Conservation (phyloP, 202 grass and related monocot species). For the Saccharum hybrid region DNA sequence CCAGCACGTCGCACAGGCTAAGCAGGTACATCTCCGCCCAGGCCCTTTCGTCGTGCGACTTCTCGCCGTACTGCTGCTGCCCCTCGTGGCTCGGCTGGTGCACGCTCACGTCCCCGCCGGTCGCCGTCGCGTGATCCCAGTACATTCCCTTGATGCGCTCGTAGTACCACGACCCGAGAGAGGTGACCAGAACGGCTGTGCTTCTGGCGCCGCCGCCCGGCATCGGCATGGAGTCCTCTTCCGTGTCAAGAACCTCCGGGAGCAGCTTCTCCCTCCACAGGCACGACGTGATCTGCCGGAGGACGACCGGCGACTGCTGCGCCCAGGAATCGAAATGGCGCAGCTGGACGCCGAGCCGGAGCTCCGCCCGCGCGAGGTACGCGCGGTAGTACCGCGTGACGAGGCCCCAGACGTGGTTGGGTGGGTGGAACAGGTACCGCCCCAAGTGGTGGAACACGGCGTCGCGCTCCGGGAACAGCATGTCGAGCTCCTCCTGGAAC, state of each 20-base stretch:
- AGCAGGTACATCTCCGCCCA: slow-evolving; percentile 89
- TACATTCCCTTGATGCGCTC: slow-evolving; percentile 71
- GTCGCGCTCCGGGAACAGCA: slow-evolving; percentile 60
- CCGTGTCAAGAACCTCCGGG: slow-evolving; percentile 43
- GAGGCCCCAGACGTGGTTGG: slow-evolving; percentile 70
- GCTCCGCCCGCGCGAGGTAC: slow-evolving; percentile 62
- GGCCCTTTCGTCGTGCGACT: slow-evolving; percentile 70
- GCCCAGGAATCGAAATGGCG: slow-evolving; percentile 56
- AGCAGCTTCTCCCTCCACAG: slow-evolving; percentile 57
- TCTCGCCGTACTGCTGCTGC: slow-evolving; percentile 59
- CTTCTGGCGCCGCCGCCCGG: slow-evolving; percentile 4
- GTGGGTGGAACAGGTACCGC: slow-evolving; percentile 68
- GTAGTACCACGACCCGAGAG: slow-evolving; percentile 61
- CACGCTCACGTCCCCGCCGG: slow-evolving; percentile 68
- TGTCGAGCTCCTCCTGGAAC: slow-evolving; percentile 58
- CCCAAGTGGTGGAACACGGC: slow-evolving; percentile 62
- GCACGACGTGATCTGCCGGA: slow-evolving; percentile 72
- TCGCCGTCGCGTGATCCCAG: slow-evolving; percentile 65
- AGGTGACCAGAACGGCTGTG: slow-evolving; percentile 69
- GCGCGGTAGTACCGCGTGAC: slow-evolving; percentile 76
- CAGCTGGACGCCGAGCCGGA: slow-evolving; percentile 70
- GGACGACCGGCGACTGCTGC: slow-evolving; percentile 50
- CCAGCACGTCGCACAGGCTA: slow-evolving; percentile 73
- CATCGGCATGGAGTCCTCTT: background rate
- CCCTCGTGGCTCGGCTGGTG: slow-evolving; percentile 84